Percentiles rank a stretch among this genome's conserved stretches.
Evolutionary conservation across 257 asterid species (phyloP).

Genomic region (Apocynum venetum): DNA sequence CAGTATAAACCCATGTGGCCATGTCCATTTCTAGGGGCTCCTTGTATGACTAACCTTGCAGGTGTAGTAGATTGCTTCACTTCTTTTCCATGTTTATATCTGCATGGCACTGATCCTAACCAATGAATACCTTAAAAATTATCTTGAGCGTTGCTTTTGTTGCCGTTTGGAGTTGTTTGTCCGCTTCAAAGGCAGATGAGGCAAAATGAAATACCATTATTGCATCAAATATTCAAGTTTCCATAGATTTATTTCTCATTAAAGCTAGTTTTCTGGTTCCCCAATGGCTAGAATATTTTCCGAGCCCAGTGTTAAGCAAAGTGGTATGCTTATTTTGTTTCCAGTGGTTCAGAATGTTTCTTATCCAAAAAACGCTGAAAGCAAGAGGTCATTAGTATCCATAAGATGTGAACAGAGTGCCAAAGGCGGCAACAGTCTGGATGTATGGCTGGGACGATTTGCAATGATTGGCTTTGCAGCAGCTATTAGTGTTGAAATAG

Average conservation of each 20-base stretch:
- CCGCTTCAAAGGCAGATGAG: neutral
- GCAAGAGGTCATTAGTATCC: slow-evolving; percentile 31
- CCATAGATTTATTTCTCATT: neutral
- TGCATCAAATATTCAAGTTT: neutral
- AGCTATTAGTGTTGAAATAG: slow-evolving; percentile 65
- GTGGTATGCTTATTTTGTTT: slow-evolving; percentile 7
- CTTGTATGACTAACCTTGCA: neutral
- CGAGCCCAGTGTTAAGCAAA: neutral
- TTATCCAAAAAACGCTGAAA: slow-evolving; percentile 19
- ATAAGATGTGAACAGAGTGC: slow-evolving; percentile 75
- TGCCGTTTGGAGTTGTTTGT: neutral
- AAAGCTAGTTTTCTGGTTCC: neutral
- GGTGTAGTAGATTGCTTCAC: neutral
- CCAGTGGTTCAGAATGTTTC: slow-evolving; percentile 41
- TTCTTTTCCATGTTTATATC: neutral
- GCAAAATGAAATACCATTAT: neutral
- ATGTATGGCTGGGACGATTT: slow-evolving; percentile 80
- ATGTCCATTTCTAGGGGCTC: neutral
- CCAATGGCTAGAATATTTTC: neutral
- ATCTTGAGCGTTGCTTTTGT: neutral
- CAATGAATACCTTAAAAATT: neutral
- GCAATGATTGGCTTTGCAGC: slow-evolving; percentile 88
- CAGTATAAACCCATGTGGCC: no score
- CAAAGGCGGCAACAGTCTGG: slow-evolving; percentile 53
- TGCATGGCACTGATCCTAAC: neutral